Conservation (phyloP, 2,329 filamentous ascomycete species). For the Calonectria multiphialidica region DNA sequence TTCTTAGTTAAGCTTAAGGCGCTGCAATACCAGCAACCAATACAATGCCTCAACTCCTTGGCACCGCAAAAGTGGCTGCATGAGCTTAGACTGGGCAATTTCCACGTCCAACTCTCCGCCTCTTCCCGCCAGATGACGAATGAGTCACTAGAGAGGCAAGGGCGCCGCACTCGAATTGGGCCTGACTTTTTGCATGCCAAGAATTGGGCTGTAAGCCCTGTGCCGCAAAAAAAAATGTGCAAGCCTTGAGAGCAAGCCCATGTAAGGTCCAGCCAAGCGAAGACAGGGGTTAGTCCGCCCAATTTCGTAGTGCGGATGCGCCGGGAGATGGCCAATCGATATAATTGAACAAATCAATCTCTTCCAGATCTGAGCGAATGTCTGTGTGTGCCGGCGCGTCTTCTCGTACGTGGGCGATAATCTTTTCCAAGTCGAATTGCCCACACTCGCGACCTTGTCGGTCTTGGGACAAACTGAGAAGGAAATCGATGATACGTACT, state of each 20-base stretch:
- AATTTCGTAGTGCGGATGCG: neutral
- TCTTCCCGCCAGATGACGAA: neutral
- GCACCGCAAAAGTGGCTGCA: neutral
- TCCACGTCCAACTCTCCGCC: neutral
- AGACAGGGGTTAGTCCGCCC: neutral
- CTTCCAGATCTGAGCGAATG: neutral
- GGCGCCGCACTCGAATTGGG: neutral
- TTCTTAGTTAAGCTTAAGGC: neutral
- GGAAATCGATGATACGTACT: neutral
- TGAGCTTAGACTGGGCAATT: neutral
- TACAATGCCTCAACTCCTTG: neutral
- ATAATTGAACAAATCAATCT: neutral
- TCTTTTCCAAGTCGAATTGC: neutral
- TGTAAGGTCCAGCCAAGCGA: neutral
- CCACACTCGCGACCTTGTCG: neutral
- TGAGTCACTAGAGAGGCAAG: neutral
- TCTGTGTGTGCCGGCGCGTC: neutral
- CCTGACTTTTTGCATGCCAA: neutral
- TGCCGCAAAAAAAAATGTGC: conserved; percentile 3
- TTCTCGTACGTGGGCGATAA: neutral
- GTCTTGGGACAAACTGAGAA: neutral
- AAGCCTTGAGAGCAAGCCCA: neutral
- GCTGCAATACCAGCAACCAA: neutral
- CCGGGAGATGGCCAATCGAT: neutral
- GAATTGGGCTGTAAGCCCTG: neutral